Base-by-base conservation (phyloP, 2,329 filamentous ascomycete species). In the Alternaria angustiovoidea region DNA sequence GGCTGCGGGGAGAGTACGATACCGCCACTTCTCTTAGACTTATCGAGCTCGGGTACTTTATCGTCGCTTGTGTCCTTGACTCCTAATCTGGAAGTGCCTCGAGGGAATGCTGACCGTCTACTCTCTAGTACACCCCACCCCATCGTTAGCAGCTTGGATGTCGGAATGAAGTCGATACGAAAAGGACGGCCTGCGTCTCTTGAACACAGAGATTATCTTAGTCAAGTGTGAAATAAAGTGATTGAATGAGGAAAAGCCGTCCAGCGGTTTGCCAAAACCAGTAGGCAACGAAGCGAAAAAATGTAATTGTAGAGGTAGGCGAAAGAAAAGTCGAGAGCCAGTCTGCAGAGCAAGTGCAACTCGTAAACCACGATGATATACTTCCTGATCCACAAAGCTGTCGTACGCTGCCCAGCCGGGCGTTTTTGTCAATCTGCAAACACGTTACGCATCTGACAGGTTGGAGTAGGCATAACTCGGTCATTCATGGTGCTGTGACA, bases 101-200 rank as follows among this genome's bases (percentile, higher is more conserved):
- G 48, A 36, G 59, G 59, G 16, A 49, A 47, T 34, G 62, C 55
- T 28, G 55, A 32, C n/a, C 59, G 54, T 28, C 16, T 41, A 38
- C 62, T 64, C 39, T 62, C 62, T n/a, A 62, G 48, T 51, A 64
- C 43, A 30, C 62, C 62, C 59, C 59, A 62, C 49, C 62, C 62
- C 62, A 64, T 64, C 16, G 7, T 55, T 22, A 42, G n/a, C 18
- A 39, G 20, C 28, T 48, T 18, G 38, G 24, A 14, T 18, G n/a
- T 24, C 14, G 24, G 7, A 24, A 34, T 32, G 43, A 30, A 32
- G 24, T n/a, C 18, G 18, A 38, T 24, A 24, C 26, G 18, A 36
- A 36, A 14, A 2, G 30, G 30, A 12, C 11, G 8, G 30, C 30
- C 30, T 11, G 30, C 30, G 11, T 32, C 30, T 32, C 30, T 32